These are phyloP conservation scores for Saccharomyces hybrid DNA, from an alignment of 1,139 yeast species.

Conservation along the genomic window DNA sequence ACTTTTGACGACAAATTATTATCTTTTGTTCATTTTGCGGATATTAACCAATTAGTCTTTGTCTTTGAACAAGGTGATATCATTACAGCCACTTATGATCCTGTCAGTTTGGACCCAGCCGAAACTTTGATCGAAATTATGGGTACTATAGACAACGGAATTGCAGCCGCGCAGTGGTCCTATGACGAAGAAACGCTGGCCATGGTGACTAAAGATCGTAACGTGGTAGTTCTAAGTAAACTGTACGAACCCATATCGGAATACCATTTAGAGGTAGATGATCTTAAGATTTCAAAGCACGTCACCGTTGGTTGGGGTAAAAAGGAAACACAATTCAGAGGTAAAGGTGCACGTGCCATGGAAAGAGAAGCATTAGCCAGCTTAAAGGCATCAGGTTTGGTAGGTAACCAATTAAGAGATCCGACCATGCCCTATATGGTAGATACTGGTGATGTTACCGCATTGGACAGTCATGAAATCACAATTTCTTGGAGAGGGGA, in stretches of 20 bases:
- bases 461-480: conserved; percentile 40
- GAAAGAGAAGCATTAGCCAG: conserved; percentile 48
- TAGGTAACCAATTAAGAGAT: conserved; percentile 60
- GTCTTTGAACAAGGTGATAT: conserved; percentile 63
- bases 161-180: conserved; percentile 76
- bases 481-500: conserved; percentile 92
- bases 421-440: conserved; percentile 81
- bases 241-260: conserved; percentile 77
- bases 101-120: conserved; percentile 39
- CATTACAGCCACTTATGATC: conserved; percentile 56
- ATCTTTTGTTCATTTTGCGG: conserved; percentile 59
- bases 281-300: conserved; percentile 67
- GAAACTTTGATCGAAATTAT: conserved; percentile 60
- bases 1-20: conserved; percentile 34
- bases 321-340: conserved; percentile 92
- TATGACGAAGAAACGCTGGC: conserved; percentile 83
- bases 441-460: conserved; percentile 59
- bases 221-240: conserved; percentile 62
- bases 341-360: conserved; percentile 80
- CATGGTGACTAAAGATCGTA: conserved; percentile 55
- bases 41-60: conserved; percentile 51
- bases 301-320: conserved; percentile 99
- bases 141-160: conserved; percentile 76
- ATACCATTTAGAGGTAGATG: conserved; percentile 48
- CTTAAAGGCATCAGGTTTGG: conserved; percentile 62